A percentile compares a stretch with the other conserved stretches of the same genome.
phyloP scores from a whole-genome alignment of 2,329 filamentous ascomycete species.

The Colletotrichum camelliae region DNA sequence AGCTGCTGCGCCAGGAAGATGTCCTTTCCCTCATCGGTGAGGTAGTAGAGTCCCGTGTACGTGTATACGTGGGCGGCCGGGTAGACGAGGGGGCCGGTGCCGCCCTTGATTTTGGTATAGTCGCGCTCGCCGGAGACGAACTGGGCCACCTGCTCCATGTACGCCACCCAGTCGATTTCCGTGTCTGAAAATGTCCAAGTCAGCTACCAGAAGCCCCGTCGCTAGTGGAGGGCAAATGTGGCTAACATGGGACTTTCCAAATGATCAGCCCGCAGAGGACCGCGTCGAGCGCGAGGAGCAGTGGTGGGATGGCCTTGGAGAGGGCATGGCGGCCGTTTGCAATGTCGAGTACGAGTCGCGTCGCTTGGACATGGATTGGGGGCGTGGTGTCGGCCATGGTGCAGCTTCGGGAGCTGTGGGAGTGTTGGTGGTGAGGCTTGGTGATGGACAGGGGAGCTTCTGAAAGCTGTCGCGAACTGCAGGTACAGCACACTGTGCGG shows the following conservation, averaged over 20 bases:
- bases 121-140: conserved; percentile 86
- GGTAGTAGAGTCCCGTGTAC: conserved; percentile 78
- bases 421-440: background rate
- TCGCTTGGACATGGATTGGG: conserved; percentile 7
- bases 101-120: conserved; percentile 84
- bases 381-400: conserved; percentile 20
- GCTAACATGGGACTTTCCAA: conserved; percentile 82
- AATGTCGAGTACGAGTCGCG: conserved; percentile 43
- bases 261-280: conserved; percentile 77
- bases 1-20: conserved; percentile 83
- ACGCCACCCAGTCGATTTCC: conserved; percentile 96
- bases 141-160: conserved; percentile 90
- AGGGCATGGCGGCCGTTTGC: conserved; percentile 54
- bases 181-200: conserved; percentile 65
- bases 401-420: background rate
- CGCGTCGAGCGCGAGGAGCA: conserved; percentile 74
- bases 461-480: conserved; percentile 18
- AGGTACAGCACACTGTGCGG: conserved; percentile 6
- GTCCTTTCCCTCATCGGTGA: conserved; percentile 79
- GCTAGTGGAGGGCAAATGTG: background rate
- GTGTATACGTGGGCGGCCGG: conserved; percentile 93
- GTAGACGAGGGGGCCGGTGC: conserved; percentile 93
- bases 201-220: background rate
- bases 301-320: conserved; percentile 57
- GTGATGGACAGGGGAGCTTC: conserved; percentile 13